Evolutionary conservation across 345 rosid species (phyloP).

Genomic region (Eucalyptus paniculata): DNA sequence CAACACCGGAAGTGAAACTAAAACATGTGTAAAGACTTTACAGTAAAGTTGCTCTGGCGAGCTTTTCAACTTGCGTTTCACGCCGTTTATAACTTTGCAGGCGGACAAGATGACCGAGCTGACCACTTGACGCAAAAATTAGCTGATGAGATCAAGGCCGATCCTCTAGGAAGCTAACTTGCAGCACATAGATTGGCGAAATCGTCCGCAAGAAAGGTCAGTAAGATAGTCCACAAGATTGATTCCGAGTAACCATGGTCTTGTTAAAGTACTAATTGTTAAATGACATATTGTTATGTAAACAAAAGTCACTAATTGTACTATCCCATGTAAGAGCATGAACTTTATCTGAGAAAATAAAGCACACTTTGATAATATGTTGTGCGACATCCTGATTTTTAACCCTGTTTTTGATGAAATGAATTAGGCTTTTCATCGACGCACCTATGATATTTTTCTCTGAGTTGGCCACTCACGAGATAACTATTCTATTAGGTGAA

Average conservation of each 20-base stretch:
- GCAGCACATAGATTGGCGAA: not conserved
- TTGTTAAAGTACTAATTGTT: not conserved
- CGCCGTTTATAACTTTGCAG: conserved; percentile 60
- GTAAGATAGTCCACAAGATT: not conserved
- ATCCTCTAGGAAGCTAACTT: not conserved
- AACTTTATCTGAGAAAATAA: not conserved
- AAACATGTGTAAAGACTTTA: conserved; percentile 5
- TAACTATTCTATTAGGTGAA: too few species aligned
- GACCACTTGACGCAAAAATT: conserved; percentile 34
- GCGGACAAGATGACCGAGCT: conserved; percentile 60
- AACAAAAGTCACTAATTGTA: not conserved
- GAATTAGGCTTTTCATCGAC: too few species aligned
- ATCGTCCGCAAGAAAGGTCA: not conserved
- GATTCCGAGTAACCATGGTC: not conserved
- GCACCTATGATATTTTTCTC: too few species aligned
- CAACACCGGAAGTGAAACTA: not conserved
- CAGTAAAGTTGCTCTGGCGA: conserved; percentile 38
- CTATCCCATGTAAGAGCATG: not conserved
- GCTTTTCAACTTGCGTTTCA: conserved; percentile 56
- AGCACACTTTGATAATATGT: not conserved
- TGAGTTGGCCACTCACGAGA: too few species aligned
- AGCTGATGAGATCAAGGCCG: conserved; percentile 45
- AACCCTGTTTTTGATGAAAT: too few species aligned
- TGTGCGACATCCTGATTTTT: too few species aligned
- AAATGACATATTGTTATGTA: not conserved